Evolutionary conservation across 305 asterid genomes (phyloP).

Genomic region (Plantago coronopus): DNA sequence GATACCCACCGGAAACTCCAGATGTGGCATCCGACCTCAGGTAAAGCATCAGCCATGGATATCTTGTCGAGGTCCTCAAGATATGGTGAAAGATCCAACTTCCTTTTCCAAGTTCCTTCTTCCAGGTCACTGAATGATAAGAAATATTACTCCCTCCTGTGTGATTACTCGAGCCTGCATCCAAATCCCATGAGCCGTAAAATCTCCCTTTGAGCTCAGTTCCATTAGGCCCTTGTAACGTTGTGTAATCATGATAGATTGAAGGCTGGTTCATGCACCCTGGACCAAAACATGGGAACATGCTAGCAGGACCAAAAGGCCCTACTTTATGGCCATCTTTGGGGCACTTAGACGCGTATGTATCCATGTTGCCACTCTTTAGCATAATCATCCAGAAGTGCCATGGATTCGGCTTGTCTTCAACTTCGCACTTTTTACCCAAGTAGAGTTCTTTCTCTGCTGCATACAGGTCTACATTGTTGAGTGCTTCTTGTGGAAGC

Average conservation of each 20-base stretch:
- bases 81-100: slow-evolving; percentile 69
- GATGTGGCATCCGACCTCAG: slow-evolving; percentile 62
- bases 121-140: slow-evolving; percentile 61
- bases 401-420: slow-evolving; percentile 64
- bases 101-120: slow-evolving; percentile 62
- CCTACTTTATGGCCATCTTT: slow-evolving; percentile 45
- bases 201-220: slow-evolving; percentile 49
- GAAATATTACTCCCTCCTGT: slow-evolving; percentile 30
- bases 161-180: slow-evolving; percentile 31
- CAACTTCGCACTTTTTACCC: slow-evolving; percentile 59
- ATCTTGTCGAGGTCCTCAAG: slow-evolving; percentile 57
- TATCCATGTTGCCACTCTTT: slow-evolving; percentile 75
- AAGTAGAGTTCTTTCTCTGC: slow-evolving; percentile 55
- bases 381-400: slow-evolving; percentile 89
- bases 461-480: slow-evolving; percentile 48
- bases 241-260: slow-evolving; percentile 63
- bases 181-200: slow-evolving; percentile 78
- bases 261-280: slow-evolving; percentile 72
- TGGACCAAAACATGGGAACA: slow-evolving; percentile 65
- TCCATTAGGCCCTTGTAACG: slow-evolving; percentile 36
- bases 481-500: slow-evolving; percentile 27
- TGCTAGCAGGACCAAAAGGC: slow-evolving; percentile 46
- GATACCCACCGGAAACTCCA: slow-evolving; percentile 76
- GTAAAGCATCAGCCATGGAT: slow-evolving; percentile 85
- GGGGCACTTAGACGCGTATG: slow-evolving; percentile 64